Evolutionary conservation across 495 filamentous ascomycete genomes (phyloP).

Genomic region (Niebla homalea): DNA sequence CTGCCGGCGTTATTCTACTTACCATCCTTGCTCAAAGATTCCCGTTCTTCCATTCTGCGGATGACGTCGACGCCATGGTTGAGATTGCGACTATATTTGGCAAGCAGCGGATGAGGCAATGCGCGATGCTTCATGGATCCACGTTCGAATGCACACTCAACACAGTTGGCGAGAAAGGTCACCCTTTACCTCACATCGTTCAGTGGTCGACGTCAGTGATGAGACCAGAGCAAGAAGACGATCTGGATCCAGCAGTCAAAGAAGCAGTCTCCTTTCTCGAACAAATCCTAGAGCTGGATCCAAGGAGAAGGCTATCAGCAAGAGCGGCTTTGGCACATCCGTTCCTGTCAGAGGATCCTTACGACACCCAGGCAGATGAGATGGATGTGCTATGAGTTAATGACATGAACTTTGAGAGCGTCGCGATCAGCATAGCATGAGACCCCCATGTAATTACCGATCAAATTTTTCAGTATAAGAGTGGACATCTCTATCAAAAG

Average conservation of each 20-base stretch:
- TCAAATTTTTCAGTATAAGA: too few species aligned
- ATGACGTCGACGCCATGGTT: constrained; percentile 93
- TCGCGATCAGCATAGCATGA: neutral
- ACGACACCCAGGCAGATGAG: constrained; percentile 29
- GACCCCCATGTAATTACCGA: neutral
- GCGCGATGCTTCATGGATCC: constrained; percentile 71
- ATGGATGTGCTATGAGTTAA: constrained; percentile 29
- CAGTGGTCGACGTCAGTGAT: constrained; percentile 69
- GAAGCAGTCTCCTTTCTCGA: constrained; percentile 53
- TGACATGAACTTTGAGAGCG: neutral
- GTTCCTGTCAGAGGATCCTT: constrained; percentile 14
- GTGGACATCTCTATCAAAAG: too few species aligned
- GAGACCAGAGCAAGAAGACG: constrained; percentile 29
- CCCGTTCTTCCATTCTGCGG: constrained; percentile 94
- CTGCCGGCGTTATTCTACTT: constrained; percentile 81
- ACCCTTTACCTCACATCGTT: constrained; percentile 81
- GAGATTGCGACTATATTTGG: constrained; percentile 95
- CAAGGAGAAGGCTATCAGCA: constrained; percentile 55
- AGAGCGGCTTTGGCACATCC: constrained; percentile 42
- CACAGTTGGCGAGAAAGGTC: constrained; percentile 72
- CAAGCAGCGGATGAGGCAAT: constrained; percentile 61
- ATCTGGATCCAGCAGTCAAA: constrained; percentile 45
- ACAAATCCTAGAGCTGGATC: constrained; percentile 60
- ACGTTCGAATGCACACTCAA: constrained; percentile 85
- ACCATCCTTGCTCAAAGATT: constrained; percentile 84